Conservation (phyloP, 768 basidiomycete genomes). For the Tulasnella sp. region DNA sequence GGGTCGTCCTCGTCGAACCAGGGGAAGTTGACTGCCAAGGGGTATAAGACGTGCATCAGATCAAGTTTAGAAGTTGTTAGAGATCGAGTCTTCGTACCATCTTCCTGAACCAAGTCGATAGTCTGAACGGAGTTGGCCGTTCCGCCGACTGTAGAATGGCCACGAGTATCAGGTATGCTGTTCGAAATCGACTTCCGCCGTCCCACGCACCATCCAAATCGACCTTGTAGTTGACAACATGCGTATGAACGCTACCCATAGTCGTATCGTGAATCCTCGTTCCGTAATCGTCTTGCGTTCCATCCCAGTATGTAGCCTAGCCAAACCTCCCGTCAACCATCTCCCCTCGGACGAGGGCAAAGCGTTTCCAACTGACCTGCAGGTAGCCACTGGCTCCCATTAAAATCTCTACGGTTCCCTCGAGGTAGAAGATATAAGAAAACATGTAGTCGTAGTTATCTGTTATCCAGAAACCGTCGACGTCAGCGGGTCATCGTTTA, state of each 20-base stretch:
- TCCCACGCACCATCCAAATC: neutral
- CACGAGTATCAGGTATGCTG: neutral
- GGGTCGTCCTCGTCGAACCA: slow-evolving; percentile 15
- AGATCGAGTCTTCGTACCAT: neutral
- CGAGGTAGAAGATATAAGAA: neutral
- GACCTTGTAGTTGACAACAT: slow-evolving; percentile 14
- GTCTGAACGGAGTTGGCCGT: neutral
- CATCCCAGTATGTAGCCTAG: slow-evolving; percentile 12
- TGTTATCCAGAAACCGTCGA: neutral
- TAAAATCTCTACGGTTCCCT: neutral
- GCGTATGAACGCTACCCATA: slow-evolving; percentile 11
- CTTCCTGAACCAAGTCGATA: slow-evolving; percentile 16
- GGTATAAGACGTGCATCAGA: neutral
- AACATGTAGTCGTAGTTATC: slow-evolving; percentile 22
- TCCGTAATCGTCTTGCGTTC: slow-evolving; percentile 4
- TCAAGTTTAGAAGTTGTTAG: neutral
- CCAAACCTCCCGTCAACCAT: neutral
- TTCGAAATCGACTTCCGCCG: neutral
- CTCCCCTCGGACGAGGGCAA: neutral
- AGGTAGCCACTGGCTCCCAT: slow-evolving; percentile 3
- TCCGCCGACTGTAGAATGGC: neutral
- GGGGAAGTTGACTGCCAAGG: neutral
- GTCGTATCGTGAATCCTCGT: slow-evolving; percentile 10
- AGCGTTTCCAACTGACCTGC: neutral
- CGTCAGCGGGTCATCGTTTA: too few species aligned